A percentile compares a stretch with the other conserved stretches of the same genome.
phyloP scores from a whole-genome alignment of 129 eudicot species.

The Artemisia annua region DNA sequence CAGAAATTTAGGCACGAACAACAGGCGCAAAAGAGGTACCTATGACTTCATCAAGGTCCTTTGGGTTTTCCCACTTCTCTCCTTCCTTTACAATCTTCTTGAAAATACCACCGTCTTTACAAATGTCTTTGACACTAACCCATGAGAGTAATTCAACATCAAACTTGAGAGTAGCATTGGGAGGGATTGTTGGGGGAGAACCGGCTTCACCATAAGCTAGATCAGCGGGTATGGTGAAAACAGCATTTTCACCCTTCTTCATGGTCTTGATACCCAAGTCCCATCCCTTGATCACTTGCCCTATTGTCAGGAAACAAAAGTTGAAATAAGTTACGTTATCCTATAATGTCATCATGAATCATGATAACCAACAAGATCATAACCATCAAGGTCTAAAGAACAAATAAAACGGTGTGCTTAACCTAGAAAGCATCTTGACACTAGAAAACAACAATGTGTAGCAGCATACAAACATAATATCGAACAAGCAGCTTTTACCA shows the following conservation, averaged over 20 bases:
- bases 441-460: too few relatives aligned
- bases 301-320: conserved; percentile 30
- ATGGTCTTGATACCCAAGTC: conserved; percentile 91
- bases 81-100: conserved; percentile 15
- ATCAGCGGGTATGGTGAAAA: conserved; percentile 93
- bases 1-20: neutral
- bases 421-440: too few relatives aligned
- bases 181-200: conserved; percentile 95
- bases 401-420: too few relatives aligned
- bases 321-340: neutral
- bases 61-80: too few relatives aligned
- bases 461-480: too few relatives aligned
- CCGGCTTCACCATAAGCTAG: conserved; percentile 96
- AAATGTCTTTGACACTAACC: conserved; percentile 90
- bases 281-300: conserved; percentile 99
- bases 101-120: conserved; percentile 96
- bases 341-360: neutral
- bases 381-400: neutral
- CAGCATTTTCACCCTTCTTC: conserved; percentile 97
- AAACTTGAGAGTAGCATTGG: conserved; percentile 85
- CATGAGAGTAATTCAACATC: conserved; percentile 93
- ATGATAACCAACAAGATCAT: too few relatives aligned
- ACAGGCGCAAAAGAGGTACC: conserved; percentile 42
- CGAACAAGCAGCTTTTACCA: too few relatives aligned
- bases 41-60: conserved; percentile 14